phyloP scores from a whole-genome alignment of 148 eudicot species.

The Amaranthus cruentus region DNA sequence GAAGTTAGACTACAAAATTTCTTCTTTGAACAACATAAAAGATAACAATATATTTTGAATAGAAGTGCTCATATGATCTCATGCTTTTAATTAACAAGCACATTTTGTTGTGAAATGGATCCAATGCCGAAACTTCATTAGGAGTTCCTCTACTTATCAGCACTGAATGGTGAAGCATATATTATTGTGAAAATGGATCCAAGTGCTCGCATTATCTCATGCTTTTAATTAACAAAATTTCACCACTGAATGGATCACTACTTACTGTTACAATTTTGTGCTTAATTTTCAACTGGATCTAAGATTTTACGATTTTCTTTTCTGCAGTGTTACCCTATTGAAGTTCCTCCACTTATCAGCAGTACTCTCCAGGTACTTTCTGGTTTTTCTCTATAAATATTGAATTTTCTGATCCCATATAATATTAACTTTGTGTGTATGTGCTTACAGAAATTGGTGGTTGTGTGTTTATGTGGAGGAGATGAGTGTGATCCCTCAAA shows the following conservation, averaged over 20 bases:
- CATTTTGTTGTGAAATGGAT: too few species aligned
- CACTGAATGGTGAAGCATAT: too few species aligned
- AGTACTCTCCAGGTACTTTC: constrained; percentile 71
- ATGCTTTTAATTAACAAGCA: too few species aligned
- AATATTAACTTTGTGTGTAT: constrained; percentile 11
- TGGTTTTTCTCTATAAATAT: background rate
- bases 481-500: constrained; percentile 85
- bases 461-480: constrained; percentile 74
- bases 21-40: too few species aligned
- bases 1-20: too few species aligned
- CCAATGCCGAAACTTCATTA: too few species aligned
- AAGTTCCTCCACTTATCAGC: constrained; percentile 83
- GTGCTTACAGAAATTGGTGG: constrained; percentile 69
- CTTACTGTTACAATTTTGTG: background rate
- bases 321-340: constrained; percentile 83
- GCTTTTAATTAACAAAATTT: background rate
- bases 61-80: too few species aligned
- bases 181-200: too few species aligned
- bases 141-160: too few species aligned
- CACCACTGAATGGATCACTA: background rate
- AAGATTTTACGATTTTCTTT: constrained; percentile 5
- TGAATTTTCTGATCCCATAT: constrained; percentile 10
- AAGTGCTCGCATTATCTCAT: background rate
- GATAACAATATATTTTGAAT: too few species aligned
- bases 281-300: background rate